These are phyloP conservation scores for Eurotiales sp. DNA, from an alignment of 2,329 filamentous ascomycete species.

Conservation along the genomic window DNA sequence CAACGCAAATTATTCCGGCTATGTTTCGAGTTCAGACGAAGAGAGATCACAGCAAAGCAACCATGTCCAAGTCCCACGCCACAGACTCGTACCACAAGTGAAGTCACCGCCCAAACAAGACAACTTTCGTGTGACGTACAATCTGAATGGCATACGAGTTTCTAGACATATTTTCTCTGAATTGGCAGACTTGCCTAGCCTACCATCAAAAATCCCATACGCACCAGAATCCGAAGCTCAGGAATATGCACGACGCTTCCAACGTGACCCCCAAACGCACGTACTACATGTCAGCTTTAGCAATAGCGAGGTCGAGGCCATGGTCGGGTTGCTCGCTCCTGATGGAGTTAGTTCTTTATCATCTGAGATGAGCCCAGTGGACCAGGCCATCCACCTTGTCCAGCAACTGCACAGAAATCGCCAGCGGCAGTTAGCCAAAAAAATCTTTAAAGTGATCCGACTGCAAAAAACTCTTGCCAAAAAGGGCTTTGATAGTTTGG, in stretches of 20 bases:
- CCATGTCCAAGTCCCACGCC: too few species aligned
- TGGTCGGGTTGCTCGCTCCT: conserved; percentile 19
- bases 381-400: conserved; percentile 19
- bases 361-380: conserved; percentile 20
- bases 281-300: conserved; percentile 27
- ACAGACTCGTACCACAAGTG: too few species aligned
- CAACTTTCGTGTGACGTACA: conserved; percentile 16
- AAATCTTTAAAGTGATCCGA: conserved; percentile 14
- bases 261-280: background rate
- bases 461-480: conserved; percentile 13
- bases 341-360: conserved; percentile 9
- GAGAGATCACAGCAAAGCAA: conserved; percentile 4
- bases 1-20: conserved; percentile 17
- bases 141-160: conserved; percentile 17
- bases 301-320: conserved; percentile 20
- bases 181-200: conserved; percentile 14
- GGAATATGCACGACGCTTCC: conserved; percentile 14
- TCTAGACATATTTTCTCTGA: conserved; percentile 12
- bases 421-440: conserved; percentile 5
- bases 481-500: conserved; percentile 11
- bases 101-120: background rate
- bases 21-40: conserved; percentile 7
- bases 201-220: conserved; percentile 15
- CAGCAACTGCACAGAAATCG: conserved; percentile 8
- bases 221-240: conserved; percentile 14